These are phyloP conservation scores for Wallacemonas sp. DNA, from an alignment of 208 protist genomes.

Conservation along the genomic window DNA sequence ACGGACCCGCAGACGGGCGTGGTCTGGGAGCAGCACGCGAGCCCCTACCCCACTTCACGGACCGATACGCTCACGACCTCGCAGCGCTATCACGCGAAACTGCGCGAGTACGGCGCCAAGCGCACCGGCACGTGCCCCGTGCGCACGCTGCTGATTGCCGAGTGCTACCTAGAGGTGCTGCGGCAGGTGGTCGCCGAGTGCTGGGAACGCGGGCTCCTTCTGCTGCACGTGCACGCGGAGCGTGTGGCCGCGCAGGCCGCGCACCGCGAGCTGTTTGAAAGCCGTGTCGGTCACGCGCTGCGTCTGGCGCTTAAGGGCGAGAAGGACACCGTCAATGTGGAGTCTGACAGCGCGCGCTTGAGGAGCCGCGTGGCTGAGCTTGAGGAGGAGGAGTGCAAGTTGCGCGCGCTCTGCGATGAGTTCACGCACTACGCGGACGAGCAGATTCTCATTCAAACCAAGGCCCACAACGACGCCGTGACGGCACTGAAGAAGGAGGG, in stretches of 20 bases:
- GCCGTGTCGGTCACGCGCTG: constrained; percentile 85
- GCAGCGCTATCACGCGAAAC: constrained; percentile 39
- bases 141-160: constrained; percentile 74
- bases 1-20: constrained; percentile 46
- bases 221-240: constrained; percentile 81
- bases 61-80: constrained; percentile 75
- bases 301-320: constrained; percentile 85
- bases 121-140: constrained; percentile 74
- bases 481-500: constrained; percentile 79
- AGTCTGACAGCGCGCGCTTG: constrained; percentile 60
- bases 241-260: constrained; percentile 74
- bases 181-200: constrained; percentile 82
- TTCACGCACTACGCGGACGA: constrained; percentile 74
- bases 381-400: constrained; percentile 59
- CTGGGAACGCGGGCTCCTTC: constrained; percentile 84
- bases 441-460: constrained; percentile 77
- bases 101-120: constrained; percentile 41
- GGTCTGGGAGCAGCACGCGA: constrained; percentile 87
- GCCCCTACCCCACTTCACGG: constrained; percentile 62
- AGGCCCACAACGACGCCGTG: constrained; percentile 76
- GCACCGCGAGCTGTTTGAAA: constrained; percentile 83
- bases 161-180: constrained; percentile 89
- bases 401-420: constrained; percentile 63
- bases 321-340: constrained; percentile 70
- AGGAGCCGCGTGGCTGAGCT: constrained; percentile 47